Percentiles rank a stretch among this genome's conserved stretches.
Evolutionary conservation across 2,329 filamentous ascomycete genomes (phyloP).

Genomic region (Bretziella fagacearum): DNA sequence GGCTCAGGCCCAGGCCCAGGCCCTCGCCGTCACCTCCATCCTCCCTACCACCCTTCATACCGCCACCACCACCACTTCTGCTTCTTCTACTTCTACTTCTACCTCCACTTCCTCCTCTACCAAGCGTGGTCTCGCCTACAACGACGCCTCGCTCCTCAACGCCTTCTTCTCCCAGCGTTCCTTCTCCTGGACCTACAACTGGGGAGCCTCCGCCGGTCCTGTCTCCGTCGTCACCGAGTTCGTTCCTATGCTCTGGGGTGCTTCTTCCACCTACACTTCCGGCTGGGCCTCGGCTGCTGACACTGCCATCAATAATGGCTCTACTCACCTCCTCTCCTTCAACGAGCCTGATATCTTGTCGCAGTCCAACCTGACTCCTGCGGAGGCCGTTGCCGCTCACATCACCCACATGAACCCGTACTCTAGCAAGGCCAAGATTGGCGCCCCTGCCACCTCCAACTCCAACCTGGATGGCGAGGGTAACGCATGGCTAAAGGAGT

Average conservation of each 20-base stretch:
- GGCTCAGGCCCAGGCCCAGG: slow-evolving; percentile 11
- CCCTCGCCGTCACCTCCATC: not conserved
- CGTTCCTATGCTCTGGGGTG: slow-evolving; percentile 52
- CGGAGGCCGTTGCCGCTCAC: slow-evolving; percentile 34
- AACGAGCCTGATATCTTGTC: slow-evolving; percentile 50
- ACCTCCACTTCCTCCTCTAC: slow-evolving; percentile 19
- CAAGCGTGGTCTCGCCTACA: slow-evolving; percentile 56
- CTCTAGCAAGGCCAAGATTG: slow-evolving; percentile 34
- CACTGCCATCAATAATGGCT: slow-evolving; percentile 34
- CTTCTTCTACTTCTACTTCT: slow-evolving; percentile 12
- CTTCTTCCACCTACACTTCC: slow-evolving; percentile 25
- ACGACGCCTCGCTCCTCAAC: slow-evolving; percentile 36
- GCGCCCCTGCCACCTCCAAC: slow-evolving; percentile 46
- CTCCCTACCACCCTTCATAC: slow-evolving; percentile 4
- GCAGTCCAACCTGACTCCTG: slow-evolving; percentile 43
- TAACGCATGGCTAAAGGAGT: slow-evolving; percentile 37
- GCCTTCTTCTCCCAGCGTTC: slow-evolving; percentile 27
- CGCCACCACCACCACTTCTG: slow-evolving; percentile 8
- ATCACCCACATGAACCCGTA: slow-evolving; percentile 39
- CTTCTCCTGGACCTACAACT: slow-evolving; percentile 50
- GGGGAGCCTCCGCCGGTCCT: slow-evolving; percentile 33
- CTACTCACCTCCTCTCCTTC: slow-evolving; percentile 45
- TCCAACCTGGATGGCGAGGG: slow-evolving; percentile 33
- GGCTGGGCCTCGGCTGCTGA: slow-evolving; percentile 35
- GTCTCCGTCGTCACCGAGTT: slow-evolving; percentile 33